Evolutionary conservation across 164 flowering plant genomes (phyloP).

Genomic region (Umbellularia californica): DNA sequence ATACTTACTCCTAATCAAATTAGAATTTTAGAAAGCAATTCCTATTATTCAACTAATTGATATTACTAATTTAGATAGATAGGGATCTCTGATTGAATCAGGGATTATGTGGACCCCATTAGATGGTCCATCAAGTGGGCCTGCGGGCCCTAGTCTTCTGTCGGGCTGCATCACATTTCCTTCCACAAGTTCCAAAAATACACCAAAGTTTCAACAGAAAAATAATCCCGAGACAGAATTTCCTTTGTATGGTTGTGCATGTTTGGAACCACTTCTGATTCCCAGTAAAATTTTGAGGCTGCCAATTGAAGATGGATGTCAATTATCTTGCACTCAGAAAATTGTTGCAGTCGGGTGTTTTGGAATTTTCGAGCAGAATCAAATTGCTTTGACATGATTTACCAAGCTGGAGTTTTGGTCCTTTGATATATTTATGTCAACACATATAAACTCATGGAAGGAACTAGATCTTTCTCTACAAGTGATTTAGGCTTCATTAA

Average conservation of each 20-base stretch:
- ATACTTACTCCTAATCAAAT: too few relatives aligned
- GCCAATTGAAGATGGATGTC: slow-evolving; percentile 36
- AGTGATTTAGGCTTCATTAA: slow-evolving; percentile 32
- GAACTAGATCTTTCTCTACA: slow-evolving; percentile 24
- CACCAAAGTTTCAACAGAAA: slow-evolving; percentile 39
- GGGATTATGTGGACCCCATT: too few relatives aligned
- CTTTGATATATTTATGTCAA: slow-evolving; percentile 27
- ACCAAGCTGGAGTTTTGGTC: slow-evolving; percentile 21
- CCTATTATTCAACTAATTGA: too few relatives aligned
- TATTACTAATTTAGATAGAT: too few relatives aligned
- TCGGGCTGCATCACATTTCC: too few relatives aligned
- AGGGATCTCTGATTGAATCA: too few relatives aligned
- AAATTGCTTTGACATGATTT: slow-evolving; percentile 20
- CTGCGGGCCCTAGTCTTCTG: too few relatives aligned
- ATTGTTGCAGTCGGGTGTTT: slow-evolving; percentile 33
- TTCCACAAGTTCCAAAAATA: slow-evolving; percentile 54
- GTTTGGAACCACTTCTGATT: slow-evolving; percentile 26
- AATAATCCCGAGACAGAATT: slow-evolving; percentile 15
- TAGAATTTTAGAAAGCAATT: too few relatives aligned
- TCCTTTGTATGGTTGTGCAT: slow-evolving; percentile 15
- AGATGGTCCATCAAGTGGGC: too few relatives aligned
- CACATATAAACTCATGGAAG: slow-evolving; percentile 24
- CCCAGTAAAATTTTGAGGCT: slow-evolving; percentile 33
- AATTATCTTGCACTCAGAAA: slow-evolving; percentile 42
- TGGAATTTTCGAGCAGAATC: slow-evolving; percentile 22